A percentile compares a stretch with the other conserved stretches of the same genome.
These are phyloP conservation scores for Ophiostoma fasciatum DNA, from an alignment of 2,329 filamentous ascomycete genomes.

Conservation along the genomic window DNA sequence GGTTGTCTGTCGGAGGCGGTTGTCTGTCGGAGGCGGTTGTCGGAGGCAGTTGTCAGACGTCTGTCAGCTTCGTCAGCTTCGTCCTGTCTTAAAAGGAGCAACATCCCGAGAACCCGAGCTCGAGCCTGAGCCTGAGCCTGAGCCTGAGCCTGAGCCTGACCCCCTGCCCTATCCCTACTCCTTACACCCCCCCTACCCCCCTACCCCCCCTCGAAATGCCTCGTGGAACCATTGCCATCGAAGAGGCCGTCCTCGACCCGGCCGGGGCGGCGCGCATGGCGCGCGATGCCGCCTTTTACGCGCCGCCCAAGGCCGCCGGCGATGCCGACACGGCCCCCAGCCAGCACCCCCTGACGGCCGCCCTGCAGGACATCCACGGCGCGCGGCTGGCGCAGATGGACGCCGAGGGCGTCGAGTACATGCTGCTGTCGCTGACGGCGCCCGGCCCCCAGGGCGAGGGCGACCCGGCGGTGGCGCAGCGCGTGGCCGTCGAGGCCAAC, in stretches of 20 bases:
- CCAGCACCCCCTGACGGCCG: slow-evolving; percentile 15
- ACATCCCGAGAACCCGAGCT: no score
- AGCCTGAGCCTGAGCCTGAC: no score
- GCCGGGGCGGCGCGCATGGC: slow-evolving; percentile 17
- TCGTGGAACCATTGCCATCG: slow-evolving; percentile 20
- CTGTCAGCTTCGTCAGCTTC: no score
- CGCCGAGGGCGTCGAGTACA: slow-evolving; percentile 22
- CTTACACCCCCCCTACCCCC: neutral
- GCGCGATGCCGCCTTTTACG: slow-evolving; percentile 16
- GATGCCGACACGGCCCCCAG: slow-evolving; percentile 8
- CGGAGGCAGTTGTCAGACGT: no score
- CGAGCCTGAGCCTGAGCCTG: no score
- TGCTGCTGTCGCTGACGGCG: slow-evolving; percentile 21
- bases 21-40: no score
- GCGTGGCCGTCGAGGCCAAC: slow-evolving; percentile 17
- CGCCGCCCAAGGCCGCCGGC: slow-evolving; percentile 8
- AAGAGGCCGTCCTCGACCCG: slow-evolving; percentile 21
- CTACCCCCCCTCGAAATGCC: no score
- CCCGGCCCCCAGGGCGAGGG: slow-evolving; percentile 19
- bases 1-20: no score
- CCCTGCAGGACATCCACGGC: slow-evolving; percentile 18
- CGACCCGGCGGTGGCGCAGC: slow-evolving; percentile 14
- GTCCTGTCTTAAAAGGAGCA: no score
- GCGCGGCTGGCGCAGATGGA: slow-evolving; percentile 19
- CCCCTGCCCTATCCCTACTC: neutral